Evolutionary conservation across 1,284 basidiomycete genomes (phyloP), one percentile per base, ranked within the genome.

Genomic region (Exobasidium rhododendri): DNA sequence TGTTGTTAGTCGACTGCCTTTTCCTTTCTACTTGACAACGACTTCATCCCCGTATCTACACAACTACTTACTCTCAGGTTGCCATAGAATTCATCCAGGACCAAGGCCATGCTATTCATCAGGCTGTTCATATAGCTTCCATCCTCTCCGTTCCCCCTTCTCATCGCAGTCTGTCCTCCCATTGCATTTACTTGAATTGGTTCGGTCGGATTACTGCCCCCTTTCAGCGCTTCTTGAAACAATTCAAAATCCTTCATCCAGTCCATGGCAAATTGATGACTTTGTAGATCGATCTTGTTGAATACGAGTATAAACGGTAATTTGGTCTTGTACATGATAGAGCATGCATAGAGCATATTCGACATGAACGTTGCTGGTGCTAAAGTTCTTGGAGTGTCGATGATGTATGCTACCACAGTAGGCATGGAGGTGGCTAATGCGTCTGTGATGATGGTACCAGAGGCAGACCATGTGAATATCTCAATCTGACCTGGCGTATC

Each of bases 401-500:
- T 92, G 63, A 99, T 87, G 80, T 97, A 99, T 11, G 94, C 96
- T 43, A 99, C 88, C 26, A 94, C 91, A 0, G 94, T 90, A 0
- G 96, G 96, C 65, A 97, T 83, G 0, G 92, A 87, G 10, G 91
- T 90, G 0, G 94, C 94, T 31, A 98, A 85, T n/a, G 96, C 91
- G 78, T 97, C 94, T 20, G 96, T 98, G 73, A 99, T 97, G 79
- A 99, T 98, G 2, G 94, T 89, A 2, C 96, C 96, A 30, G 93
- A 97, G 0, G 96, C 96, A 0, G 93, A 97, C 96, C 96, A 99
- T 49, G 96, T 99, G 78, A 99, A 99, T 75, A 98, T 98, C 81
- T 99, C 96, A 74, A 99, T 99, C 82, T 99, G 96, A 4, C 96
- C 96, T 1, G 96, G 96, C 0, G 96, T 99, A 77, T 99, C 96